A percentile compares a stretch with the other conserved stretches of the same genome.
These are phyloP conservation scores for Turritis glabra DNA, from an alignment of 345 rosid genomes.

Conservation along the genomic window DNA sequence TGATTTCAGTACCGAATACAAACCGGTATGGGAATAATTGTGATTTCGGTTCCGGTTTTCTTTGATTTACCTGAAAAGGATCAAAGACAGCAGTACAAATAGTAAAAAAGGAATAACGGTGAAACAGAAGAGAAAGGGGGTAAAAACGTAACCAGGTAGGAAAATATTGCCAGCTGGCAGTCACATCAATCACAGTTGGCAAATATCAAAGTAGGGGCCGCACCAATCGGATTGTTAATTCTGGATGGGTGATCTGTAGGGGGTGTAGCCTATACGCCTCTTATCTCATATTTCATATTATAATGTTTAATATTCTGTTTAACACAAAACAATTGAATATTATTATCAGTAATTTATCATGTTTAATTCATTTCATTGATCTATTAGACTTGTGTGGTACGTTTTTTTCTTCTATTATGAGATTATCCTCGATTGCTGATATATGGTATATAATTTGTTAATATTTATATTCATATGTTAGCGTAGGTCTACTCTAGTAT, in stretches of 20 bases:
- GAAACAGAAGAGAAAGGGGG: neutral
- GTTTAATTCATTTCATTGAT: conserved; percentile 3
- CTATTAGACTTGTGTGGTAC: neutral
- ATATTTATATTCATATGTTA: neutral
- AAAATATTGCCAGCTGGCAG: conserved; percentile 39
- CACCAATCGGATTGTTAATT: conserved; percentile 39
- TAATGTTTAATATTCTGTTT: conserved; percentile 6
- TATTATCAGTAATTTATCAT: neutral
- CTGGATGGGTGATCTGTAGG: conserved; percentile 37
- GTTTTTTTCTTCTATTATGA: neutral
- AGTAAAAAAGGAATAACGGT: conserved; percentile 8
- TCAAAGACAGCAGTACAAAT: neutral
- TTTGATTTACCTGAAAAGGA: conserved; percentile 2
- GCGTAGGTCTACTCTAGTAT: neutral
- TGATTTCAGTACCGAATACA: neutral
- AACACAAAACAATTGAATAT: neutral
- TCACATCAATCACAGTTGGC: conserved; percentile 44
- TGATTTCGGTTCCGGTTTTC: neutral
- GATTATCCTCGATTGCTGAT: conserved; percentile 4
- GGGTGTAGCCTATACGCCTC: conserved; percentile 38
- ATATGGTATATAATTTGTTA: neutral
- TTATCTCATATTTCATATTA: conserved; percentile 11
- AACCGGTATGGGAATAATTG: neutral
- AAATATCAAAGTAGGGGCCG: conserved; percentile 29
- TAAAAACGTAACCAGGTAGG: neutral